Base-by-base conservation (phyloP, 495 filamentous ascomycete species). In the Penicillium samsonianum region DNA sequence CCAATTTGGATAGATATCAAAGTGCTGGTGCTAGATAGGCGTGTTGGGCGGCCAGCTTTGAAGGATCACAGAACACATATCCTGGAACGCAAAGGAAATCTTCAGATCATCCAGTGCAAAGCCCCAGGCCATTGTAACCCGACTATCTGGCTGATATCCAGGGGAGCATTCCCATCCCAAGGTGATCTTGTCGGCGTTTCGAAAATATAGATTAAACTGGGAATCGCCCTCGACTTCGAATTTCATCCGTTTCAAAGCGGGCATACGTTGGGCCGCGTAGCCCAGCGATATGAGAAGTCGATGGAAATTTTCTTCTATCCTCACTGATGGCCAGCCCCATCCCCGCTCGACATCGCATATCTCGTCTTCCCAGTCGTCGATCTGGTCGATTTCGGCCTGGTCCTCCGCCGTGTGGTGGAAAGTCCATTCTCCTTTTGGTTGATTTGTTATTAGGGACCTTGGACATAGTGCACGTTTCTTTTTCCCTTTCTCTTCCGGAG, bases 221-320 rank as follows among this genome's bases (percentile, higher is more conserved):
- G 22, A 26, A n/a, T 46, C 19, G 23, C 25, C 44, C 11, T 46
- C 44, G 8, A 46, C 44, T n/a, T 28, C 44, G 16, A 46, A 46
- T 46, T 46, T 46, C 44, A 46, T 26, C 4, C 44, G 26, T n/a
- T 46, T 46, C 23, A 46, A 46, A 46, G 22, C 26, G 23, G 23
- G 44, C 44, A 46, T 46, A 28, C 44, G 44, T 28, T 22, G 44
- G 11, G 44, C 44, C 23, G 44, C 44, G 26, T 46, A 28, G 44
- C 44, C 44, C 9, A 46, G 44, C 23, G 44, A 46, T 17, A 46
- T 46, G 25, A 46, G 8, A 46, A 46, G 23, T 23, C 44, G 44
- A 26, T 46, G 44, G 44, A 46, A 46, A n/a, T 46, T 10, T 28
- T 28, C 22, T 12, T 28, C 22, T 5, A 22, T 28, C 16, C 44